Percentiles rank a stretch among this genome's conserved stretches.
phyloP scores from a whole-genome alignment of 169 alveolate genomes.

The Cryptosporidium parvum region DNA sequence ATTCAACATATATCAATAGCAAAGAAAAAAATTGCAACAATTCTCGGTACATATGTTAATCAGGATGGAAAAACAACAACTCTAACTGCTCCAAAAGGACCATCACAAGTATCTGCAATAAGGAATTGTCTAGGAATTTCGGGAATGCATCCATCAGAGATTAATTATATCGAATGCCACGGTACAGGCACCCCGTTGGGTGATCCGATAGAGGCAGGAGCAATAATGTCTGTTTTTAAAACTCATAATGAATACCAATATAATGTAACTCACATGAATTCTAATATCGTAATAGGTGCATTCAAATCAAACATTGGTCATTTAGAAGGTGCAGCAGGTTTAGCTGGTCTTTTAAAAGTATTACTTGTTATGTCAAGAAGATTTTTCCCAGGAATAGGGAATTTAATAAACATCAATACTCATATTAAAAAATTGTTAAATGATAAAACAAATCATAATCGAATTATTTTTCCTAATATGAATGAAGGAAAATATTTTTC shows the following conservation, averaged over 20 bases:
- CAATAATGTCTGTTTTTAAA: conserved; percentile 52
- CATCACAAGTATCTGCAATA: conserved; percentile 54
- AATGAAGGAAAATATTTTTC: conserved; percentile 21
- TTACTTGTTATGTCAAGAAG: conserved; percentile 58
- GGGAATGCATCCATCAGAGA: conserved; percentile 22
- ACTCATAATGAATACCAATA: neutral
- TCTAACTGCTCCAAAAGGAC: conserved; percentile 76
- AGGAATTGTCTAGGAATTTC: conserved; percentile 42
- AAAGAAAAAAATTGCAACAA: conserved; percentile 56
- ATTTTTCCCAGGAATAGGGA: conserved; percentile 51
- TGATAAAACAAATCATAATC: neutral
- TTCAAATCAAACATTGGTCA: conserved; percentile 65
- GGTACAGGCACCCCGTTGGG: conserved; percentile 87
- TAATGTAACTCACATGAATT: neutral
- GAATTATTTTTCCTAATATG: conserved; percentile 15
- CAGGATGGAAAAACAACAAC: conserved; percentile 76
- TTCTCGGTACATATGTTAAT: conserved; percentile 58
- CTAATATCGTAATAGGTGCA: conserved; percentile 53
- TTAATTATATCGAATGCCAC: conserved; percentile 81
- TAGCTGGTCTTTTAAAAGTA: conserved; percentile 42
- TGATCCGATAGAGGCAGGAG: conserved; percentile 83
- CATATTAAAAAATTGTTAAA: conserved; percentile 47
- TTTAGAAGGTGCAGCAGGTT: conserved; percentile 73
- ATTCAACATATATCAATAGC: conserved; percentile 28
- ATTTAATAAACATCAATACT: conserved; percentile 15